These are phyloP conservation scores for Sisymbrium irio DNA, from an alignment of 345 rosid genomes.

Conservation along the genomic window DNA sequence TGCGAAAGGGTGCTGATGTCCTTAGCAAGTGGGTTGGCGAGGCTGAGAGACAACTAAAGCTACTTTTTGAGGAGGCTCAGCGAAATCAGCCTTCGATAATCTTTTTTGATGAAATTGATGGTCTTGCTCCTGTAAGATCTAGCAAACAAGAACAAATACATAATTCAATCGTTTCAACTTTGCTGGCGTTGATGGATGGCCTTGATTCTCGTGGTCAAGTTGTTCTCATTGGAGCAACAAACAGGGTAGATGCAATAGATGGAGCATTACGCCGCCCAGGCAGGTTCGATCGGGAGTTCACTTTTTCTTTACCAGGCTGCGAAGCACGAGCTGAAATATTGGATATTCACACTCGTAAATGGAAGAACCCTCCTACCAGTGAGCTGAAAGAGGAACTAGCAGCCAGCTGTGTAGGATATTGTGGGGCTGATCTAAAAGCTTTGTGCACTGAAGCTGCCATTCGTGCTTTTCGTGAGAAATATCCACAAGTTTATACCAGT, in stretches of 20 bases:
- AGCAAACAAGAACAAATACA: conserved; percentile 99
- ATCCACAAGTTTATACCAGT: conserved; percentile 97
- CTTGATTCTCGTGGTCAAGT: conserved; percentile 99
- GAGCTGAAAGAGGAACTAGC: conserved; percentile 91
- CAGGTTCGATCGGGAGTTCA: conserved; percentile 97
- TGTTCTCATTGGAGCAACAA: conserved; percentile 99
- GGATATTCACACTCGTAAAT: conserved; percentile 95
- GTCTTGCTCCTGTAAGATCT: conserved; percentile 98
- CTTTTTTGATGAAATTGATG: conserved; percentile 99
- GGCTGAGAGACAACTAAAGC: conserved; percentile 97
- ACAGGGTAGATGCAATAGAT: conserved; percentile 99
- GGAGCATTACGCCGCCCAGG: conserved; percentile 99
- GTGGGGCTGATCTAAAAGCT: conserved; percentile 99
- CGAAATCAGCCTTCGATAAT: conserved; percentile 98
- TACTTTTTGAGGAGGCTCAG: conserved; percentile 98
- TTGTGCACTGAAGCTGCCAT: conserved; percentile 99
- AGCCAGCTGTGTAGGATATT: conserved; percentile 96
- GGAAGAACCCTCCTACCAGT: conserved; percentile 87
- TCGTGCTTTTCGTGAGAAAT: conserved; percentile 95
- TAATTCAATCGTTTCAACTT: conserved; percentile 96
- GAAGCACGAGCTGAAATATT: conserved; percentile 97
- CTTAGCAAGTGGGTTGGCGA: conserved; percentile 99
- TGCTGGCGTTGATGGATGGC: conserved; percentile 99
- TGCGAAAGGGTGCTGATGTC: conserved; percentile 99
- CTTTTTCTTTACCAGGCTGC: conserved; percentile 96